Evolutionary conservation across 1,284 basidiomycete genomes (phyloP).

Genomic region (Rhodotorula sp.): DNA sequence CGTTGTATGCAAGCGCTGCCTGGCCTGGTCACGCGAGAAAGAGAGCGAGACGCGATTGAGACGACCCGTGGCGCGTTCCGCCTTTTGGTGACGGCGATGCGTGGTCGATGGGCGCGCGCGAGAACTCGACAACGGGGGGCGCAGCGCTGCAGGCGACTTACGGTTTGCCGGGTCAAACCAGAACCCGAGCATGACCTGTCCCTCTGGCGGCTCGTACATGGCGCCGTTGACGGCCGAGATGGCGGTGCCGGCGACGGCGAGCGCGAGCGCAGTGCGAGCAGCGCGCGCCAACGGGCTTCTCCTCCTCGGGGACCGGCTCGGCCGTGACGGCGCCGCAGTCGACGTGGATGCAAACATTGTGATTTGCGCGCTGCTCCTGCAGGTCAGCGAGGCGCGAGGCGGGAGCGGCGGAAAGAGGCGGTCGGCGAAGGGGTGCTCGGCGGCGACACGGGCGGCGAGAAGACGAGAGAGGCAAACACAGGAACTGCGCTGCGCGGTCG

Average conservation of each 20-base stretch:
- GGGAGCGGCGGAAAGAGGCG: not conserved
- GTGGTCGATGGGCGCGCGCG: not conserved
- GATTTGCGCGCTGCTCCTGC: not conserved
- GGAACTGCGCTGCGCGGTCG: not conserved
- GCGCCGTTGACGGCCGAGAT: not conserved
- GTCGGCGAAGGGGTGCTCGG: not conserved
- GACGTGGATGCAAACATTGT: not conserved
- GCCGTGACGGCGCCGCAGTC: not conserved
- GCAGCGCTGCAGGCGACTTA: conserved; percentile 6
- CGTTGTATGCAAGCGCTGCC: too few relatives aligned
- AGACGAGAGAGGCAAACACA: not conserved
- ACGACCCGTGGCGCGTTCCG: too few relatives aligned
- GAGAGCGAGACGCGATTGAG: too few relatives aligned
- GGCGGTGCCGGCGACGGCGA: conserved; percentile 10
- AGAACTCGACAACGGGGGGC: not conserved
- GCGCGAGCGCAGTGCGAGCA: conserved; percentile 3
- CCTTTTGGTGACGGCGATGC: not conserved
- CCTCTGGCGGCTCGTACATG: conserved; percentile 32
- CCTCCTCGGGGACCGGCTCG: not conserved
- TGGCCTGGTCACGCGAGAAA: too few relatives aligned
- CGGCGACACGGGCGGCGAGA: not conserved
- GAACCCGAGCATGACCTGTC: conserved; percentile 42
- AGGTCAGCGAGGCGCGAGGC: not conserved
- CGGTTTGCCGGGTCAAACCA: conserved; percentile 41
- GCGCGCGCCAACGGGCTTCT: conserved; percentile 1